Evolutionary conservation across 2,329 filamentous ascomycete species (phyloP).

Genomic region (Aspergillus eucalypticola): DNA sequence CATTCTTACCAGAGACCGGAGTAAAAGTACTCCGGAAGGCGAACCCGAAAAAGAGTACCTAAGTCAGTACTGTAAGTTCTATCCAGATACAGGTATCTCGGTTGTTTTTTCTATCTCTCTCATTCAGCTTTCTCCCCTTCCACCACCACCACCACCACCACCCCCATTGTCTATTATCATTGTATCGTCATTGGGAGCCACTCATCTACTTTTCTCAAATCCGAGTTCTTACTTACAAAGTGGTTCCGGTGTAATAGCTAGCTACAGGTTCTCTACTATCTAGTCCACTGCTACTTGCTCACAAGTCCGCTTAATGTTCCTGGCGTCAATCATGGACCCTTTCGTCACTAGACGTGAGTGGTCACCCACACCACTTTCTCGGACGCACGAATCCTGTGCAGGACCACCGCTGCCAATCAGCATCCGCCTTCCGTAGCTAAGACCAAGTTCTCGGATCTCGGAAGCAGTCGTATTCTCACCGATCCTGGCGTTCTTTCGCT

Average conservation of each 20-base stretch:
- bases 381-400: background rate
- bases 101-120: too few relatives aligned
- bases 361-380: background rate
- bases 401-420: constrained; percentile 1
- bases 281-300: background rate
- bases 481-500: constrained; percentile 4
- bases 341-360: constrained; percentile 2
- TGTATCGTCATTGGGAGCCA: too few relatives aligned
- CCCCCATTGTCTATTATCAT: too few relatives aligned
- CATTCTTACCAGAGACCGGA: background rate
- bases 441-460: constrained; percentile 12
- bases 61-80: too few relatives aligned
- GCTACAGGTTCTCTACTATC: background rate
- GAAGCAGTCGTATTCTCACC: constrained; percentile 6
- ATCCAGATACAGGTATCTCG: too few relatives aligned
- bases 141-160: background rate
- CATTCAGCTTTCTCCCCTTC: background rate
- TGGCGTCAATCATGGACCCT: constrained; percentile 8
- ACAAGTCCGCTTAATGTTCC: constrained; percentile 11
- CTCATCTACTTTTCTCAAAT: background rate
- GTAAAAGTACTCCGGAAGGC: background rate
- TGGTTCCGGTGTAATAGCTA: background rate
- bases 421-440: constrained; percentile 7
- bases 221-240: constrained; percentile 1
- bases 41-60: too few relatives aligned